Evolutionary conservation across 352 stramenopile species (phyloP).

Genomic region (Pythium oligandrum): DNA sequence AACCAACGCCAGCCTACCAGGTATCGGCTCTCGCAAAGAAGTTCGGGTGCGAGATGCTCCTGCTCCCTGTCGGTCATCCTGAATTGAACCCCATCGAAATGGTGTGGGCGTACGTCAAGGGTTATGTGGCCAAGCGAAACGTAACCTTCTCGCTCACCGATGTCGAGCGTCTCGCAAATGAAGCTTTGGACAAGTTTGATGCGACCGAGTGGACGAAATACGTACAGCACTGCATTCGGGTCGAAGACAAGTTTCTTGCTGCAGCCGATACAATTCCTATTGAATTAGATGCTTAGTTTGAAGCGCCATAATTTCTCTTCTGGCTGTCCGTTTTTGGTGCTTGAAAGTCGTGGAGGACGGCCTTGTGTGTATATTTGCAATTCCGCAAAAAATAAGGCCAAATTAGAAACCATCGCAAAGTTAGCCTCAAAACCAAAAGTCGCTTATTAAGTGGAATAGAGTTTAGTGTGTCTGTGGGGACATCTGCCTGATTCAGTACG

Average conservation of each 20-base stretch:
- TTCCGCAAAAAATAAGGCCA: no score
- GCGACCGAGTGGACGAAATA: constrained; percentile 7
- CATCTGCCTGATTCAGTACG: no score
- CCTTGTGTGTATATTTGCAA: no score
- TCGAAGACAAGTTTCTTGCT: constrained; percentile 12
- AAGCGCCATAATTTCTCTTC: no score
- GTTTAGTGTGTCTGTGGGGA: no score
- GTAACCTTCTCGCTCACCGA: constrained; percentile 13
- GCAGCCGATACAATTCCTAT: constrained; percentile 8
- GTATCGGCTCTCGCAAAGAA: neutral
- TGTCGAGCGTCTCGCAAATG: constrained; percentile 11
- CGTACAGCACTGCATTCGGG: constrained; percentile 13
- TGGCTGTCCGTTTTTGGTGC: no score
- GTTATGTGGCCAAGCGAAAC: constrained; percentile 13
- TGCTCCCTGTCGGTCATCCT: constrained; percentile 12
- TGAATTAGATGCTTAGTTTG: no score
- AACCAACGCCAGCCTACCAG: constrained; percentile 4
- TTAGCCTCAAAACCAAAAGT: no score
- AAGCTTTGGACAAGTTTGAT: constrained; percentile 9
- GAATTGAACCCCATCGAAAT: constrained; percentile 24
- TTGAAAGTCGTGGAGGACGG: no score
- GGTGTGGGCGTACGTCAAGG: constrained; percentile 13
- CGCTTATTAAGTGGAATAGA: no score
- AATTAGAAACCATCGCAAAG: no score
- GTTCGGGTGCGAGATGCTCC: constrained; percentile 10